These are phyloP conservation scores for Albophoma yamanashiensis DNA, from an alignment of 2,329 filamentous ascomycete species.

Conservation along the genomic window DNA sequence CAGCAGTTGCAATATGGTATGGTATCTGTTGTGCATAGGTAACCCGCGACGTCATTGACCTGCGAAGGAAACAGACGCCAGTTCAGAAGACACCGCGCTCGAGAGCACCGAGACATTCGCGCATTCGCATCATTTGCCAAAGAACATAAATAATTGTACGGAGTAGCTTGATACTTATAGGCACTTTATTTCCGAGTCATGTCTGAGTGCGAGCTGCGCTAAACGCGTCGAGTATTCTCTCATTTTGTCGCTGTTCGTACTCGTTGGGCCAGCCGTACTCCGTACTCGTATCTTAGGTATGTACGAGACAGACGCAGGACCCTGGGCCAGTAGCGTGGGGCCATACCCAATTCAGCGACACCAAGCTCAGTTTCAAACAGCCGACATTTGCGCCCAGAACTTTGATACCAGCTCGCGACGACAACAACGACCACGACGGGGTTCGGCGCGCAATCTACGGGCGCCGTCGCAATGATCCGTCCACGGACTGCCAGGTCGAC, in stretches of 20 bases:
- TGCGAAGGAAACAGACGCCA: background rate
- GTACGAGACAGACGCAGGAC: background rate
- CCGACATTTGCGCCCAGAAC: background rate
- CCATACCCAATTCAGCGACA: background rate
- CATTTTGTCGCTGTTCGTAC: background rate
- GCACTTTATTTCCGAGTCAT: background rate
- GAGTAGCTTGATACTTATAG: background rate
- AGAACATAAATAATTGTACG: background rate
- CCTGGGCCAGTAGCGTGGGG: background rate
- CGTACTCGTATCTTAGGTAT: too few relatives aligned
- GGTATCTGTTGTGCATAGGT: background rate
- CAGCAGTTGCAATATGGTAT: background rate
- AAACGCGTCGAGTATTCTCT: background rate
- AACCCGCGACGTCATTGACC: background rate
- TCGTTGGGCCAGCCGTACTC: background rate
- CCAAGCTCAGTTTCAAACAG: background rate
- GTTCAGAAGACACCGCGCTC: background rate
- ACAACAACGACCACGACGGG: background rate
- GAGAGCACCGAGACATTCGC: background rate
- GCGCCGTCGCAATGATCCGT: constrained; percentile 17
- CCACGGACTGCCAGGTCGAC: constrained; percentile 11
- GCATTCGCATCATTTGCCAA: background rate
- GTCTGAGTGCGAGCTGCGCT: background rate
- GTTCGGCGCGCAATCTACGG: background rate
- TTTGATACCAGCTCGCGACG: background rate